Conservation (phyloP, 2,329 filamentous ascomycete species). For the Hypoxylon sp. region DNA sequence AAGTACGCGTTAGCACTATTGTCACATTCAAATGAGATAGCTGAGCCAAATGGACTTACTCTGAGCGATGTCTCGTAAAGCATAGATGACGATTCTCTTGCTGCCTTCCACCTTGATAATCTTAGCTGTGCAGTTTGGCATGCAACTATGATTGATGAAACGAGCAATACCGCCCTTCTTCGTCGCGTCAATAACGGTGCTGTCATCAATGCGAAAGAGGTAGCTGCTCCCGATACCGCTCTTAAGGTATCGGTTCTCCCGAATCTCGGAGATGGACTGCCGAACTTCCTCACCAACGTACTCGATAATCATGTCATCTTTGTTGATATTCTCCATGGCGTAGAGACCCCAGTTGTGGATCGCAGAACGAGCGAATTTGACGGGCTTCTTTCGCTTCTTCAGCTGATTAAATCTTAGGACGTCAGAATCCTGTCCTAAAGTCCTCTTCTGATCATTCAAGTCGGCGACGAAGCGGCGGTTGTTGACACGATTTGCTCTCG, state of each 20-base stretch:
- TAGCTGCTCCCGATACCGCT: constrained; percentile 98
- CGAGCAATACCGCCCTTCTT: constrained; percentile 98
- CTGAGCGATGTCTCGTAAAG: constrained; percentile 91
- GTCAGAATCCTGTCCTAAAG: constrained; percentile 84
- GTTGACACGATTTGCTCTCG: constrained; percentile 92
- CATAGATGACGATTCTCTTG: constrained; percentile 99
- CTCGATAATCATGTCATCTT: constrained; percentile 99
- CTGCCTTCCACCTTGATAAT: constrained; percentile 99
- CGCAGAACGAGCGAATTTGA: constrained; percentile 96
- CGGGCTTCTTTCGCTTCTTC: constrained; percentile 99
- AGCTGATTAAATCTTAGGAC: constrained; percentile 98
- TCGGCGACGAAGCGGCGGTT: constrained; percentile 95
- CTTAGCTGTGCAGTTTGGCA: constrained; percentile 98
- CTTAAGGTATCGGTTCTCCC: constrained; percentile 91
- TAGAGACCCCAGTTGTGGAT: constrained; percentile 99
- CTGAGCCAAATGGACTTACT: constrained; percentile 72
- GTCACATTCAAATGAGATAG: not conserved
- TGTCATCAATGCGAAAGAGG: constrained; percentile 97
- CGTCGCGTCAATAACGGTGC: constrained; percentile 96
- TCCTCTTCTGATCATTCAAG: constrained; percentile 94
- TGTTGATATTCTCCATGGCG: constrained; percentile 95
- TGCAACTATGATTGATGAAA: constrained; percentile 99
- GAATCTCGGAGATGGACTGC: constrained; percentile 96
- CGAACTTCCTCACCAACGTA: constrained; percentile 98
- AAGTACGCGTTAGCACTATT: constrained; percentile 47